These are phyloP conservation scores for Fusarium chaquense DNA, from an alignment of 2,329 filamentous ascomycete genomes.

Conservation along the genomic window DNA sequence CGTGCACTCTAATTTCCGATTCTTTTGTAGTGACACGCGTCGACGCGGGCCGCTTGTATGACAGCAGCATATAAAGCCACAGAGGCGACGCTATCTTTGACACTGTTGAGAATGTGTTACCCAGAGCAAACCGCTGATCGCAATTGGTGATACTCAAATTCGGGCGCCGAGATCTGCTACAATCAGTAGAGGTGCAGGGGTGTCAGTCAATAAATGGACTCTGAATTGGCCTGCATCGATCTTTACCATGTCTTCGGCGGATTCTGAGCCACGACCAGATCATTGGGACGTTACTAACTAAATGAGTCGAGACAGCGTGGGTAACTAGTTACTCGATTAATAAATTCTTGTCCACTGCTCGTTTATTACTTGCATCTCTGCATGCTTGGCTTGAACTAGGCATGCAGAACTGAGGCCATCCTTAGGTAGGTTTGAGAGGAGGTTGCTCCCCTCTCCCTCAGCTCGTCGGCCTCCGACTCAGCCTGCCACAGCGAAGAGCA, in stretches of 20 bases:
- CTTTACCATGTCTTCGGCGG: background rate
- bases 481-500: background rate
- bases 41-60: background rate
- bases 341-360: background rate
- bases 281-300: background rate
- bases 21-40: background rate
- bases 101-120: background rate
- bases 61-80: background rate
- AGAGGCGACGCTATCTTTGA: background rate
- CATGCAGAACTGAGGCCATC: slow-evolving; percentile 1
- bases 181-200: background rate
- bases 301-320: background rate
- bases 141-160: background rate
- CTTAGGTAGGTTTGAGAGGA: background rate
- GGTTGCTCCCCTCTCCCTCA: background rate
- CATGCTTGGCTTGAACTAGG: background rate
- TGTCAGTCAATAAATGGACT: background rate
- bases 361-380: background rate
- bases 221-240: background rate
- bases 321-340: background rate
- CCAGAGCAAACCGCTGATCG: background rate
- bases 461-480: background rate
- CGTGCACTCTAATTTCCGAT: background rate
- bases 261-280: background rate
- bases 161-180: background rate